Base-by-base conservation (phyloP, 129 eudicot genomes). In the Escallonia rubra region DNA sequence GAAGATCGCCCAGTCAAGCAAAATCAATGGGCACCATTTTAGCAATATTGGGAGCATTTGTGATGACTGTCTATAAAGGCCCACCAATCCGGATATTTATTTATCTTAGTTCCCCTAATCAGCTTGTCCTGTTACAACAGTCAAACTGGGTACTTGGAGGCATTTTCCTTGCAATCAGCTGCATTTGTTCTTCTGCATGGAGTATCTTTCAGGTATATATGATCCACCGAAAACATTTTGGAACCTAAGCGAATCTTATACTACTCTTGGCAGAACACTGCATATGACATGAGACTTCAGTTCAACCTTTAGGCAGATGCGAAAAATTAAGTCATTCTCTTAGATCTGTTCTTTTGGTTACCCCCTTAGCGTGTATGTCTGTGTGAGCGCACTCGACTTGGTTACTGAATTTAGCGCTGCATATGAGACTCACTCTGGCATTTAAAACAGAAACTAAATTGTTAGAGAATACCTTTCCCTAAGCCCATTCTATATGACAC, bases 21-120 rank as follows among this genome's bases (percentile, higher is more conserved):
- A 79, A 68, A 59, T 10, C 62, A 57, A 5, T 79, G 46, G 83
- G 83, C 45, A 64, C 83, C 14, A 62, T 68, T 13, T 14, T 64
- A 13, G 69, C 83, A 57, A 69, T 69, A 68, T 48, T 61, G 1
- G 79, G 83, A 44, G 83, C 83, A 47, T 67, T 59, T 52, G 72
- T 79, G 45, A 63, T 67, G 53, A 79, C 79, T 1, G 64, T 73
- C 40, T 79, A 79, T 66, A 66, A 52, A 69, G 83, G 79, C 41
- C 79, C 83, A 0, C 10, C 59, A 12, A 59, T 66, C 38, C 39
- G 9, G 3, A 50, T 16, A 3, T 41, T 2, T 41, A 6, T 41
- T 6, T 9, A 48, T 70, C 48, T 54, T 1, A 34, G 47, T 65
- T 73, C 57, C 16, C 42, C 66, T 8, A 3, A 42, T 50, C 60